phyloP scores from a whole-genome alignment of 306 rosid genomes.

The Cercis canadensis region DNA sequence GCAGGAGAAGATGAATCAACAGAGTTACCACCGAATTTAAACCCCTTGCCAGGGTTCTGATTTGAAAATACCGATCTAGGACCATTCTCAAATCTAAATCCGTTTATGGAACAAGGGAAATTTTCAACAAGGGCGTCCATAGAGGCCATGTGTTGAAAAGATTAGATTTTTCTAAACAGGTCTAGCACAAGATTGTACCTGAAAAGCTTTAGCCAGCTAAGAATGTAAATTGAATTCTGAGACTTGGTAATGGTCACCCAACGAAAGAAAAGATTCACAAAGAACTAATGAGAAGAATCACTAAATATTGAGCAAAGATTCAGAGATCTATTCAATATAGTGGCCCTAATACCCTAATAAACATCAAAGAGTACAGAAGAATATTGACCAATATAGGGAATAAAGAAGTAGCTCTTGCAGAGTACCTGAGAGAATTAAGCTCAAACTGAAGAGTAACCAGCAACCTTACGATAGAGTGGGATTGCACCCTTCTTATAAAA shows the following conservation, averaged over 20 bases:
- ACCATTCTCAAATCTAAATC: slow-evolving; percentile 48
- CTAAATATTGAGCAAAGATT: not conserved
- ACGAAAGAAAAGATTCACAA: slow-evolving; percentile 42
- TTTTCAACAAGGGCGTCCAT: slow-evolving; percentile 57
- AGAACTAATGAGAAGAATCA: not conserved
- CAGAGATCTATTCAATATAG: not conserved
- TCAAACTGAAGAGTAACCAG: not conserved
- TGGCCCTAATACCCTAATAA: not conserved
- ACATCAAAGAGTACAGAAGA: not conserved
- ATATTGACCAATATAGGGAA: not conserved
- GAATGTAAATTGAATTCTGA: slow-evolving; percentile 45
- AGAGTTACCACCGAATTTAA: slow-evolving; percentile 39
- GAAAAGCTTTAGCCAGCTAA: slow-evolving; percentile 4
- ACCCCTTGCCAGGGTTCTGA: slow-evolving; percentile 37
- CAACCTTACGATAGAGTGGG: not conserved
- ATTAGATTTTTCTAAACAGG: slow-evolving; percentile 5
- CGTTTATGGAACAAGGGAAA: slow-evolving; percentile 43
- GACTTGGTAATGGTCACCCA: slow-evolving; percentile 45
- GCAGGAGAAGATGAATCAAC: slow-evolving; percentile 30
- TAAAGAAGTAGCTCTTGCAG: not conserved
- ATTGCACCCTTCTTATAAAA: not conserved
- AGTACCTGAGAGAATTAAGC: slow-evolving; percentile 6
- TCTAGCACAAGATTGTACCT: slow-evolving; percentile 12
- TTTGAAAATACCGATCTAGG: slow-evolving; percentile 33
- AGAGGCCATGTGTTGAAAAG: slow-evolving; percentile 29